Evolutionary conservation across 768 basidiomycete genomes (phyloP), one percentile per base, ranked within the genome.

Genomic region (Imleria badia): DNA sequence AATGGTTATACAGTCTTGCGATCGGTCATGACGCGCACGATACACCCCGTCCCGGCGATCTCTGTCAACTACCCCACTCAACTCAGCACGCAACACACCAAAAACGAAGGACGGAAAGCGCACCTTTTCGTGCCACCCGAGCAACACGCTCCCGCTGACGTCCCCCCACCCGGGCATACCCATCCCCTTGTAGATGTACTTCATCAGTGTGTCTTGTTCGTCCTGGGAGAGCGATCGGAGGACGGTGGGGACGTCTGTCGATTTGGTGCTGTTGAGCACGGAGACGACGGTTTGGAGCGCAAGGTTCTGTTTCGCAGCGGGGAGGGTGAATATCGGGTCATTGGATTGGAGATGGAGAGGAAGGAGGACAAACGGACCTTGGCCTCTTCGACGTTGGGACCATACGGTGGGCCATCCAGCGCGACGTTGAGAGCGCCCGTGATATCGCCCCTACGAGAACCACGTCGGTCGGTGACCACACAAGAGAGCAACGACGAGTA

Each of bases 121-220:
- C 45, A 94, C 94, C 89, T 96, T 97, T 72, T 97, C 94, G 67
- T 98, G 96, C 96, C 96, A 98, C 14, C 86, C 89, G 13, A 70
- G 71, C 34, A 88, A 72, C 35, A 87, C 84, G 58, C 83, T 85
- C 40, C 84, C 84, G 61, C 78, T 82, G 52, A 85, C 76, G 58
- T 86, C 85, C 30, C 82, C 79, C 69, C 81, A 78, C 15, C 78
- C 84, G 3, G 78, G 76, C 64, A 79, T 71, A 17, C 78, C 82
- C 95, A 97, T 98, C 15, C 92, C 95, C 75, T 98, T 98, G 82
- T 98, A 98, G 15, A 98, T 76, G 67, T 96, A 98, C 69, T 95
- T 96, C 96, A 97, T 98, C 50, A 98, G 79, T 30, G 87, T 90
- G 66, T 97, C 96, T 65, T 94, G 91, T 41, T 81, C 75, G 47